Percentiles rank a stretch among this genome's conserved stretches.
These are phyloP conservation scores for Penicillium sp. DNA, from an alignment of 2,329 filamentous ascomycete genomes.

Conservation along the genomic window DNA sequence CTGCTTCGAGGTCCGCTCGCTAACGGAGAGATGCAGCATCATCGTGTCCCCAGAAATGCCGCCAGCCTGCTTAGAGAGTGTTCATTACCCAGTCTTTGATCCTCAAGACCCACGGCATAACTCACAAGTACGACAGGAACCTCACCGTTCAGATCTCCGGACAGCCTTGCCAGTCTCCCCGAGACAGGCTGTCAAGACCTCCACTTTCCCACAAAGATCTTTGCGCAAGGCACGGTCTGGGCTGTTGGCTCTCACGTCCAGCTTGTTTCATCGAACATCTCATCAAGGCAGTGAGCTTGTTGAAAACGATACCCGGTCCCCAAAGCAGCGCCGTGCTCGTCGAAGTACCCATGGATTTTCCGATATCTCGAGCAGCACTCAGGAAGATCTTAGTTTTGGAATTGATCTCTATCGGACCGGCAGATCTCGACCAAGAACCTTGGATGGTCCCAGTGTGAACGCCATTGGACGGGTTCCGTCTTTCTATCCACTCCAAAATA, in stretches of 20 bases:
- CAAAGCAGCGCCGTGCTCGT: not conserved
- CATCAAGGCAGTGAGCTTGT: not conserved
- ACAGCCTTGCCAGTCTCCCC: conserved; percentile 16
- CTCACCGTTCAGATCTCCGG: conserved; percentile 13
- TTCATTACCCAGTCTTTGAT: conserved; percentile 40
- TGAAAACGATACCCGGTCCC: not conserved
- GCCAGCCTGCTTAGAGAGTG: conserved; percentile 34
- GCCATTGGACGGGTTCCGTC: conserved; percentile 1
- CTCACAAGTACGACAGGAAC: conserved; percentile 19
- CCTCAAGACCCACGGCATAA: conserved; percentile 40
- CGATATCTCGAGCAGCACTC: conserved; percentile 16
- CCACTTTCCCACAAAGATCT: conserved; percentile 31
- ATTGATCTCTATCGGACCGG: conserved; percentile 17
- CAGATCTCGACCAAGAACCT: not conserved
- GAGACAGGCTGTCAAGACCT: conserved; percentile 28
- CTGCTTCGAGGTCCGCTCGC: not conserved
- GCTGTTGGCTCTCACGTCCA: conserved; percentile 31
- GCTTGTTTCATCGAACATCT: conserved; percentile 26
- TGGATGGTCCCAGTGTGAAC: not conserved
- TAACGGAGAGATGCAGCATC: conserved; percentile 7
- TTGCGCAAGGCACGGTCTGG: conserved; percentile 36
- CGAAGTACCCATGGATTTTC: conserved; percentile 12
- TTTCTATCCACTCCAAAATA: conserved; percentile 5
- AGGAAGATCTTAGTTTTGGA: conserved; percentile 22
- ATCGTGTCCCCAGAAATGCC: conserved; percentile 9